Base-by-base conservation (phyloP, 108 stramenopile species). In the Pseudonitzschia delicatissima region DNA sequence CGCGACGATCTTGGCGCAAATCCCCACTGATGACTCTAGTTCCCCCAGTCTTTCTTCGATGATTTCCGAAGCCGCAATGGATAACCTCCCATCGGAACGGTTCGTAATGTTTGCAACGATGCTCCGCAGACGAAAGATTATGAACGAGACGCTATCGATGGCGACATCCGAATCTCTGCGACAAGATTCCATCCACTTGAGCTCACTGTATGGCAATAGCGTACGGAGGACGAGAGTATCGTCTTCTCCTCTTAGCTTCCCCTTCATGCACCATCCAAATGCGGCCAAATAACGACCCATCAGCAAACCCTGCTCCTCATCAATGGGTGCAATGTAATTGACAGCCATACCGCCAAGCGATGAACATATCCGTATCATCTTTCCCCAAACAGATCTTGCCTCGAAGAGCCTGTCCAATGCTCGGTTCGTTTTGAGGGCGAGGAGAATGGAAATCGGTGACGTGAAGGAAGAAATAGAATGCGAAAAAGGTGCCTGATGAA, bases 361-460 rank as follows among this genome's bases (percentile, higher is more conserved):
- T 0, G 72, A 37, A 15, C 34, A 21, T 27, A 47, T 64, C 7
- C 68, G 55, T 18, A 48, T 55, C 34, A 71, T 40, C 25, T 21
- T 48, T 12, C 66, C 78, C 48, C 57, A 79, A 44, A 57, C 45
- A 8, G 35, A 45, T 18, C 78, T 49, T 21, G 63, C 63, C 34
- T 79, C 74, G 5, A 70, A 55, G 2, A 79, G 36, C 50, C 78
- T 37, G 45, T 71, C 52, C 40, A 75, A 57, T 13, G 73, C 45
- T 33, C 63, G 69, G 63, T 79, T 79, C 29, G 70, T 75, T 39
- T 60, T 48, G 1, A 79, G 65, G n/a, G 74, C 74, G 3, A 79
- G 74, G 29, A 79, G 49, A 2, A 79, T 35, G 12, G 74, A 73
- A 25, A 79, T 64, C 29, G 73, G 73, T 23, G 70, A 52, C 2